phyloP scores from a whole-genome alignment of 108 stramenopile species.

The Skeletonema grethae region DNA sequence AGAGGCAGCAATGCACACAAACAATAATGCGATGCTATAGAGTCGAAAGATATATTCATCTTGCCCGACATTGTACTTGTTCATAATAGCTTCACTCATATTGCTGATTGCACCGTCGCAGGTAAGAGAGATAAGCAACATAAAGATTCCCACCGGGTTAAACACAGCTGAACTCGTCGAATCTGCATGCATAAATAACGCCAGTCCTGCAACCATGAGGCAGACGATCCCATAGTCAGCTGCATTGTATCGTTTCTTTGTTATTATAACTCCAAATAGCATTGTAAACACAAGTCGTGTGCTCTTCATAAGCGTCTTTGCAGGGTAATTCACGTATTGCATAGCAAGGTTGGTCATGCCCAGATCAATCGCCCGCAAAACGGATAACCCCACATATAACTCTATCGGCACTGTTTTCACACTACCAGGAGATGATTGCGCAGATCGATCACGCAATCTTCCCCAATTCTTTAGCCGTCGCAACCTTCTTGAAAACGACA shows the following conservation, averaged over 20 bases:
- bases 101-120: slow-evolving; percentile 89
- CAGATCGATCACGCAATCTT: slow-evolving; percentile 28
- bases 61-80: slow-evolving; percentile 80
- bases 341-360: slow-evolving; percentile 90
- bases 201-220: slow-evolving; percentile 82
- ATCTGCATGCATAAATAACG: slow-evolving; percentile 91
- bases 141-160: slow-evolving; percentile 77
- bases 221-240: slow-evolving; percentile 78
- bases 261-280: slow-evolving; percentile 83
- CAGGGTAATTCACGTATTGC: slow-evolving; percentile 93
- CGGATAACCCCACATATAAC: slow-evolving; percentile 73
- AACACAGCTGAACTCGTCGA: slow-evolving; percentile 78
- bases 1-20: slow-evolving; percentile 69
- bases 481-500: slow-evolving; percentile 20
- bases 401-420: slow-evolving; percentile 56
- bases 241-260: slow-evolving; percentile 62
- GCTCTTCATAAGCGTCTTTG: slow-evolving; percentile 89
- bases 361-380: slow-evolving; percentile 84
- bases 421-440: slow-evolving; percentile 2
- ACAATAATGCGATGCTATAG: slow-evolving; percentile 83
- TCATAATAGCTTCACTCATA: slow-evolving; percentile 87
- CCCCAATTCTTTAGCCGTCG: slow-evolving; percentile 27
- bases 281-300: slow-evolving; percentile 89
- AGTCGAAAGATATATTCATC: slow-evolving; percentile 90
- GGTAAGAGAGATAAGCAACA: slow-evolving; percentile 78